Conservation (phyloP, 495 filamentous ascomycete genomes). For the Lichenothelia convexa region DNA sequence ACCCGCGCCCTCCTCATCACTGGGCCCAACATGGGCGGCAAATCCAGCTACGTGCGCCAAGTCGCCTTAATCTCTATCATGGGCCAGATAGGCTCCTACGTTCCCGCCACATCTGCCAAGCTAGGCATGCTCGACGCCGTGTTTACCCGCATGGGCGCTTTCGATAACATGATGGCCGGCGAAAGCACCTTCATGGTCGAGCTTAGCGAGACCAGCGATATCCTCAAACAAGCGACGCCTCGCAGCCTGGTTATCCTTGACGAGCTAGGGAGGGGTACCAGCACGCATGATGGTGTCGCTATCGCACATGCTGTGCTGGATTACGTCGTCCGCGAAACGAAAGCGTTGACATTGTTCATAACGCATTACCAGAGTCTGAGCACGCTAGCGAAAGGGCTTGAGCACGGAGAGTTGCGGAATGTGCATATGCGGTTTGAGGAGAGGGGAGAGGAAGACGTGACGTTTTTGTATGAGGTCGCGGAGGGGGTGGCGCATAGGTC, state of each 20-base stretch:
- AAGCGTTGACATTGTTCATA: constrained; percentile 76
- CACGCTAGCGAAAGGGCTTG: constrained; percentile 46
- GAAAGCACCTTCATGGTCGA: constrained; percentile 98
- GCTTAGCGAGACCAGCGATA: constrained; percentile 74
- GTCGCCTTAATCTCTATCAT: constrained; percentile 84
- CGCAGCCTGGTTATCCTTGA: constrained; percentile 80
- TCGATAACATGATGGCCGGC: constrained; percentile 88
- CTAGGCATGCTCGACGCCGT: constrained; percentile 82
- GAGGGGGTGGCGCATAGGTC: constrained; percentile 83
- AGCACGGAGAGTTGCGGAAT: constrained; percentile 42
- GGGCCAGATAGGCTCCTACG: constrained; percentile 87
- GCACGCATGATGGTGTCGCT: constrained; percentile 87
- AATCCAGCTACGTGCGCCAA: constrained; percentile 84
- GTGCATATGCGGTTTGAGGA: constrained; percentile 74
- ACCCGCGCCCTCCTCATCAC: constrained; percentile 75
- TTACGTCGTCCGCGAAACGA: constrained; percentile 54
- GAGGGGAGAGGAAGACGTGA: constrained; percentile 23
- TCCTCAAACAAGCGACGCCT: constrained; percentile 70
- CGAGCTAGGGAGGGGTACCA: constrained; percentile 82
- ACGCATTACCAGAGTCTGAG: constrained; percentile 89
- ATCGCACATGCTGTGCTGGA: constrained; percentile 87
- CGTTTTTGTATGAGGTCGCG: constrained; percentile 39
- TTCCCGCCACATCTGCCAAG: constrained; percentile 55
- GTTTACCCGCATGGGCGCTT: constrained; percentile 91
- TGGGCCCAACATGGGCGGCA: constrained; percentile 97